Evolutionary conservation across 2,329 filamentous ascomycete species (phyloP).

Genomic region (Elsinoe arachidis): DNA sequence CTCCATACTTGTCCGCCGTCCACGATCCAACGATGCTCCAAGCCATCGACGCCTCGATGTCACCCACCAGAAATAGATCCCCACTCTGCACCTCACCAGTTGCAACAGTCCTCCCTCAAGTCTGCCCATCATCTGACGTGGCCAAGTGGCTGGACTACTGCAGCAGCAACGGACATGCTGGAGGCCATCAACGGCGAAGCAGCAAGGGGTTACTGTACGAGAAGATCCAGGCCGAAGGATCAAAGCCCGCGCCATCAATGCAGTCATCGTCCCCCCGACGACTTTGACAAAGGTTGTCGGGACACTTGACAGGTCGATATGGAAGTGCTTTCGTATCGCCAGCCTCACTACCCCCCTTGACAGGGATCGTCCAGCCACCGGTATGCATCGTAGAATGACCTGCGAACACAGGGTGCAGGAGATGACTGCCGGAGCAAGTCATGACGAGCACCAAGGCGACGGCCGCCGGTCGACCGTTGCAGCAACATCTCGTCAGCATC

Average conservation of each 20-base stretch:
- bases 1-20: no score
- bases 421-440: not conserved
- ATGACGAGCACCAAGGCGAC: not conserved
- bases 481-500: not conserved
- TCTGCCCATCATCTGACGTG: no score
- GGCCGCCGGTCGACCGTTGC: not conserved
- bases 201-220: not conserved
- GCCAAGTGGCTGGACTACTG: not conserved
- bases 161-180: not conserved
- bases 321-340: not conserved
- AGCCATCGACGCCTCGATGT: no score
- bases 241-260: not conserved
- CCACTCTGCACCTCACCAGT: no score
- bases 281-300: no score
- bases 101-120: no score
- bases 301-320: no score
- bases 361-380: not conserved
- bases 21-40: no score
- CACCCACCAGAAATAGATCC: not conserved
- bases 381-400: not conserved
- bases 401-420: not conserved
- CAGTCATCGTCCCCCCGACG: no score
- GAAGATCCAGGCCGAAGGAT: not conserved
- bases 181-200: not conserved
- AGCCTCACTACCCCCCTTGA: not conserved